phyloP scores from a whole-genome alignment of 306 rosid genomes.

The Trifolium subterraneum region DNA sequence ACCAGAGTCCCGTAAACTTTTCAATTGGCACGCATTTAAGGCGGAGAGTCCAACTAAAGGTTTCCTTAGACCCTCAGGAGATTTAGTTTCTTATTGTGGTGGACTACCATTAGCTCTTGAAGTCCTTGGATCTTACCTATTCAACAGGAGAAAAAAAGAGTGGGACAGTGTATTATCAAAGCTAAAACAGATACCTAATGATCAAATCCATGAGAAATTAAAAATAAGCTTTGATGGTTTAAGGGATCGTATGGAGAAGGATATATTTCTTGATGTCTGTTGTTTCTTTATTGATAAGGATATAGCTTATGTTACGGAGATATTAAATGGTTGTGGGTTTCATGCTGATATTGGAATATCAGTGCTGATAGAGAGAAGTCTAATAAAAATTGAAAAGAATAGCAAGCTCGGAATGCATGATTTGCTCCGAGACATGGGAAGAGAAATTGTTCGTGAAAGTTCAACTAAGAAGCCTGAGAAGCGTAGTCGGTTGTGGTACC shows the following conservation, averaged over 20 bases:
- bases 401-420: constrained; percentile 29
- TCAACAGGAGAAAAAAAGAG: background rate
- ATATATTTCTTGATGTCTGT: constrained; percentile 50
- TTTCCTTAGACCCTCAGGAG: constrained; percentile 18
- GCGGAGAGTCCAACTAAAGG: background rate
- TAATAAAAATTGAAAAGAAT: background rate
- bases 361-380: constrained; percentile 42
- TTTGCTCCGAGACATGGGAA: constrained; percentile 50
- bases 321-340: constrained; percentile 44
- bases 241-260: constrained; percentile 2
- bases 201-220: constrained; percentile 33
- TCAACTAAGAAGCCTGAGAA: constrained; percentile 16
- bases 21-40: constrained; percentile 42
- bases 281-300: constrained; percentile 52
- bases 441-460: constrained; percentile 39
- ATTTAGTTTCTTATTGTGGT: constrained; percentile 24
- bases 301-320: constrained; percentile 6
- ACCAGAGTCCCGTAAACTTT: constrained; percentile 37
- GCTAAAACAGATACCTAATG: constrained; percentile 37
- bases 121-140: constrained; percentile 46
- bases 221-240: constrained; percentile 37
- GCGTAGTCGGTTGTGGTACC: constrained; percentile 41
- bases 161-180: constrained; percentile 49
- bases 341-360: constrained; percentile 43
- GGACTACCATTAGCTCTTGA: constrained; percentile 55